Evolutionary conservation across 2,329 filamentous ascomycete species (phyloP), one percentile per base, ranked within the genome.

Genomic region (Bertia moriformis): DNA sequence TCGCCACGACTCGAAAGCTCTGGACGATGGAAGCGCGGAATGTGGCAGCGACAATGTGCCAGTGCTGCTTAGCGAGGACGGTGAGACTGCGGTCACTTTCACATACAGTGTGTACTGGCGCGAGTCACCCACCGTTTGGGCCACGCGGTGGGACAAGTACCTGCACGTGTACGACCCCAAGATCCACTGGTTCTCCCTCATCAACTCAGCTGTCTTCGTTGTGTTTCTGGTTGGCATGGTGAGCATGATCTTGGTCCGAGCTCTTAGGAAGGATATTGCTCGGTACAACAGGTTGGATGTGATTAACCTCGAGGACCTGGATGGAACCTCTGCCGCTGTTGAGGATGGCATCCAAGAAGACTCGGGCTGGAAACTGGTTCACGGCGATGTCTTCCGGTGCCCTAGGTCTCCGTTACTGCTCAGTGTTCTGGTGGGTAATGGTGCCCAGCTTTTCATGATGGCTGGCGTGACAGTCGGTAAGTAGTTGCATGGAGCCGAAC

Each of bases 101-200:
- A 94, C 87, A 4, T 98, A 98, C 63, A 86, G 83, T 47, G 85
- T 96, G 13, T 83, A 80, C 59, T 98, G 91, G 91, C 73, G 71
- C 41, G 74, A 78, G 47, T 95, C 87, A 1, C 54, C 70, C 1
- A 96, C 88, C 1, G 84, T 83, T 1, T 98, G 93, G 80, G 91
- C 91, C 19, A 98, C 91, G 12, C 76, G 91, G 46, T 98, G 91
- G 91, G 91, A 98, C 67, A 96, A 94, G 61, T 96, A 96, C 56
- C 71, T 98, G 24, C 89, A 96, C 53, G 89, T 98, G 19, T 93
- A 88, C 54, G 88, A 96, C 57, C 88, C 91, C 39, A 93, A 91
- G 66, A 96, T 98, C 50, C 91, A 98, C 59, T 98, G 91, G 91
- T 94, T 96, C 65, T 95, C 88, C 43, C 76, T 98, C 38, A 83